Evolutionary conservation across 768 basidiomycete species (phyloP), one percentile per base, ranked within the genome.

Genomic region (Nidula microcarpa): DNA sequence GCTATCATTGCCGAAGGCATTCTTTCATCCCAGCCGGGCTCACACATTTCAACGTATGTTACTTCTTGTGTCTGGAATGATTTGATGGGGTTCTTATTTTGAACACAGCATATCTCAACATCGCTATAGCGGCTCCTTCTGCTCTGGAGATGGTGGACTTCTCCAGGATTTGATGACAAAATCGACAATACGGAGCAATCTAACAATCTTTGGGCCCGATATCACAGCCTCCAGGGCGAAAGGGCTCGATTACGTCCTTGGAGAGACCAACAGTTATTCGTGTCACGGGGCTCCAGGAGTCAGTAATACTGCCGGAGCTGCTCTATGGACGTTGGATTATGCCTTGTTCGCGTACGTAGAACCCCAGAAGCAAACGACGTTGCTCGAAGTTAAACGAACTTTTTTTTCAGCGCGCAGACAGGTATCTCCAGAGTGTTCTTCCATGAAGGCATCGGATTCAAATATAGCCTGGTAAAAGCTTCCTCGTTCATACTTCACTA

Each of bases 91-190:
- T 47, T 51, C 33, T 45, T 41, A 32, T 41, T 33, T 34, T 54
- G 46, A 34, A 23, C n/a, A n/a, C 54, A 84, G 81, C 11, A 76
- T 84, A 54, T 83, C 82, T 4, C 81, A 83, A 43, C 79, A 80
- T 54, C 74, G 68, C 49, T 79, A 79, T 59, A 83, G 82, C n/a
- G 84, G 85, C 10, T 78, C 80, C 2, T 87, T 85, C 62, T 86
- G 85, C 56, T 56, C 67, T 5, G 86, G 86, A 13, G 75, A 64
- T 41, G 72, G 70, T 23, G 78, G 77, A 23, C 62, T 83, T 34
- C 65, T 89, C 9, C 77, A 82, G 58, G 81, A 85, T 55, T 69
- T 89, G 49, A 87, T 88, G 85, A 79, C 77, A 33, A 88, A 89
- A 59, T 60, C 71, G 5, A 74, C 74, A 45, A 74, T 81, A 32